Evolutionary conservation across 306 rosid genomes (phyloP), one percentile per base, ranked within the genome.

Genomic region (Medicago arabica): DNA sequence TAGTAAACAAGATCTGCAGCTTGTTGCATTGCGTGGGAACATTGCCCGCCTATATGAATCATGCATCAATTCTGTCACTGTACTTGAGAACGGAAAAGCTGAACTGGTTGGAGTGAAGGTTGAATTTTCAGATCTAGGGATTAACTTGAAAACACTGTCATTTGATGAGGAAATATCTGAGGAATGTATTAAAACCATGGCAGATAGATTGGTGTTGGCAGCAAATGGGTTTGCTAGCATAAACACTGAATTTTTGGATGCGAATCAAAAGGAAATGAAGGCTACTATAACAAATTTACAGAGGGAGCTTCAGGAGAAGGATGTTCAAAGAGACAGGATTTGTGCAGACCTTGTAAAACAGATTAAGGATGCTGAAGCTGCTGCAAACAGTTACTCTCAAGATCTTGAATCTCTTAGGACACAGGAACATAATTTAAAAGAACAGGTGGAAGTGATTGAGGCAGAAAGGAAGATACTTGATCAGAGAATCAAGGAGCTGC

Each of bases 271-370:
- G 80, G 97, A 96, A 83, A 85, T 89, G 93, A 96, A 90, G 89
- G 81, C 72, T 67, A 77, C 81, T 34, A 80, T 92, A 65, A 53
- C 87, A 50, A 86, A 88, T 83, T 75, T 96, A 89, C 97, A 89
- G 89, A 86, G 81, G 77, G 97, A 92, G 79, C 97, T 92, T 80
- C 97, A 88, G 84, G 98, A 96, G 86, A 96, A 96, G 84, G 99
- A 96, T 74, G 78, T 90, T 78, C 92, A 90, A 71, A 92, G 86
- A 71, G 99, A 96, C 61, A 84, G 75, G 83, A 83, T 90, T 69
- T 90, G 96, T 87, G 82, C 84, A 83, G 98, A 96, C 38, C 94
- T 96, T 73, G 98, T 90, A 15, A 83, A 83, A 83, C 99, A 92
- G 84, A 86, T 92, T 70, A 92, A 89, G 90, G 90, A 84, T 75